These are phyloP conservation scores for Geotrichum citri-aurantii DNA, from an alignment of 1,139 yeast species.

Conservation along the genomic window DNA sequence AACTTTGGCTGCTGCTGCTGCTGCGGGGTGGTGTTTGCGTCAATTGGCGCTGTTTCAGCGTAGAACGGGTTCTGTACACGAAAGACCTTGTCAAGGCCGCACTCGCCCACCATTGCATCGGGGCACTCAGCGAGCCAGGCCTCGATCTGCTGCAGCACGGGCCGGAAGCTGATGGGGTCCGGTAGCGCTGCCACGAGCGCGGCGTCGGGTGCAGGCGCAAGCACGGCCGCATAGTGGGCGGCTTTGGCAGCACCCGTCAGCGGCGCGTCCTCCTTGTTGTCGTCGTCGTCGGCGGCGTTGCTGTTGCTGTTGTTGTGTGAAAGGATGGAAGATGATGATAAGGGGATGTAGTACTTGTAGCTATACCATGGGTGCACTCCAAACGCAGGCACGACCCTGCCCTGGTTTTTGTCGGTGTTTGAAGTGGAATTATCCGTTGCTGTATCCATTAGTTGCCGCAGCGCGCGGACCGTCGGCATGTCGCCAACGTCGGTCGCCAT, in stretches of 20 bases:
- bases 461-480: background rate
- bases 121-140: slow-evolving; percentile 30
- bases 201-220: slow-evolving; percentile 39
- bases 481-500: background rate
- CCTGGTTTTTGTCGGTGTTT: background rate
- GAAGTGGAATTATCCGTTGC: too few species aligned
- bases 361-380: slow-evolving; percentile 93
- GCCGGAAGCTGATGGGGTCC: slow-evolving; percentile 46
- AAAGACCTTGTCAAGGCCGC: slow-evolving; percentile 78
- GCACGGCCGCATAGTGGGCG: slow-evolving; percentile 52
- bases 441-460: background rate
- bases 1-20: slow-evolving; percentile 35
- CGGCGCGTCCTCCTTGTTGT: slow-evolving; percentile 9
- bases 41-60: slow-evolving; percentile 45
- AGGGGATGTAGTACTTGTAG: slow-evolving; percentile 49
- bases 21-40: slow-evolving; percentile 16
- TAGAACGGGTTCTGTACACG: slow-evolving; percentile 36
- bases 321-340: slow-evolving; percentile 21
- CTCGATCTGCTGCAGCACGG: slow-evolving; percentile 38
- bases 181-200: slow-evolving; percentile 53
- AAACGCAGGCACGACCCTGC: slow-evolving; percentile 52
- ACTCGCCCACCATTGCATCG: slow-evolving; percentile 60
- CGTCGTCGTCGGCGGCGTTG: too few species aligned
- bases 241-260: slow-evolving; percentile 23
- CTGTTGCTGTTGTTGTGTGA: too few species aligned